Percentiles rank a stretch among this genome's conserved stretches.
phyloP scores from a whole-genome alignment of 2,329 filamentous ascomycete species.

The Xylaria sp. region DNA sequence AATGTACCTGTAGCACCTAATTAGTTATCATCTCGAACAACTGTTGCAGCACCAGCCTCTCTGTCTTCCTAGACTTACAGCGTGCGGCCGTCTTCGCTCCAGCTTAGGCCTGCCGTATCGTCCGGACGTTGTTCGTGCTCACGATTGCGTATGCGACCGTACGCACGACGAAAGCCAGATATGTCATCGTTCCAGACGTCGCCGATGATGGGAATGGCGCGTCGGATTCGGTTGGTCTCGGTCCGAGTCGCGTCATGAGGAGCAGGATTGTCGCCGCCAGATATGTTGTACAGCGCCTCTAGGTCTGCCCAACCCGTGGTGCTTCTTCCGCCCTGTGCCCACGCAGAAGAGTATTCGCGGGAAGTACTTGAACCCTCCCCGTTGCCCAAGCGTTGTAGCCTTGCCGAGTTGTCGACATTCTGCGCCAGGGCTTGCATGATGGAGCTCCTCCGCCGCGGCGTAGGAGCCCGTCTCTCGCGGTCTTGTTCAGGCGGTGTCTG shows the following conservation, averaged over 20 bases:
- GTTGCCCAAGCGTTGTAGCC: constrained; percentile 38
- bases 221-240: constrained; percentile 45
- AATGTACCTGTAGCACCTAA: constrained; percentile 60
- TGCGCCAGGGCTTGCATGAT: constrained; percentile 48
- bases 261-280: constrained; percentile 37
- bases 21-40: constrained; percentile 25
- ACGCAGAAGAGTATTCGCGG: constrained; percentile 43
- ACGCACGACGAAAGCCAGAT: constrained; percentile 42
- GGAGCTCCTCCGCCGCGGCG: constrained; percentile 46
- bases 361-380: constrained; percentile 36
- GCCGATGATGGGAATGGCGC: constrained; percentile 46
- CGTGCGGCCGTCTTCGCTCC: constrained; percentile 69
- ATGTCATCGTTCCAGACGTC: constrained; percentile 49
- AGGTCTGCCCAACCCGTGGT: constrained; percentile 55
- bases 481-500: constrained; percentile 46
- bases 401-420: constrained; percentile 42
- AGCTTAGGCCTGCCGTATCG: constrained; percentile 70
- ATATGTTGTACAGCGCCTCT: constrained; percentile 55
- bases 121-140: constrained; percentile 60
- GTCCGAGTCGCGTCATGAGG: constrained; percentile 45
- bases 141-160: constrained; percentile 46
- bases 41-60: too few relatives aligned
- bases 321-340: constrained; percentile 43
- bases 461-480: constrained; percentile 46
- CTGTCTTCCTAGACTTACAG: constrained; percentile 61